Base-by-base conservation (phyloP, 306 rosid species). In the Medicago lupulina region DNA sequence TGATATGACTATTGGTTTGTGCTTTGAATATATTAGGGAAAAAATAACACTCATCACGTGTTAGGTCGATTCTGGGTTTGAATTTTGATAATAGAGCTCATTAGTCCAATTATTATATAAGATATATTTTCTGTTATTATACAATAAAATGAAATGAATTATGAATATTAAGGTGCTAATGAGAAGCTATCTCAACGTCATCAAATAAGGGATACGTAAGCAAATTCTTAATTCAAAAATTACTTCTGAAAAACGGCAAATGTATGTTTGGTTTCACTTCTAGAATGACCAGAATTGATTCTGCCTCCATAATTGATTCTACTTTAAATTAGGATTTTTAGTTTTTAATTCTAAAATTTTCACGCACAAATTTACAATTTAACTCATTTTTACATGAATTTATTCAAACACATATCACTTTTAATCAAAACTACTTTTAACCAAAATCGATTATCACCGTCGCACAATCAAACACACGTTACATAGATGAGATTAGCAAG, bases 51-150 rank as follows among this genome's bases (percentile, higher is more conserved):
- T 67, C 9, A 17, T 81, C 88, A 84, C 69, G 59, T 82, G 86
- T 74, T 84, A 79, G 88, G 86, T 87, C 51, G 58, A 62, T 17
- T 21, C 7, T 72, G 23, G 76, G 53, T 41, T 60, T 72, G 82
- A 77, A 59, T 49, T 71, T 16, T 79, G 23, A 61, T 64, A 66
- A 49, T 12, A 67, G 47, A 23, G 73, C 82, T 50, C 58, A 71
- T 62, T 71, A 71, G 65, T 49, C 77, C 57, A 62, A 51, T 40
- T 61, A 62, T 60, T 21, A 25, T 75, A 36, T 25, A 70, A 70
- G 21, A 53, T 44, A 50, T 5, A 8, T 7, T 16, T n/a, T 51
- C 2, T 51, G 57, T n/a, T 51, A 8, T 2, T 51, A 6, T 6
- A 51, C 9, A 51, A 11, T 17, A 63, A 34, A 49, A 49, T 54